These are phyloP conservation scores for Solanum gandarillasii DNA, from an alignment of 257 asterid species.

Conservation along the genomic window DNA sequence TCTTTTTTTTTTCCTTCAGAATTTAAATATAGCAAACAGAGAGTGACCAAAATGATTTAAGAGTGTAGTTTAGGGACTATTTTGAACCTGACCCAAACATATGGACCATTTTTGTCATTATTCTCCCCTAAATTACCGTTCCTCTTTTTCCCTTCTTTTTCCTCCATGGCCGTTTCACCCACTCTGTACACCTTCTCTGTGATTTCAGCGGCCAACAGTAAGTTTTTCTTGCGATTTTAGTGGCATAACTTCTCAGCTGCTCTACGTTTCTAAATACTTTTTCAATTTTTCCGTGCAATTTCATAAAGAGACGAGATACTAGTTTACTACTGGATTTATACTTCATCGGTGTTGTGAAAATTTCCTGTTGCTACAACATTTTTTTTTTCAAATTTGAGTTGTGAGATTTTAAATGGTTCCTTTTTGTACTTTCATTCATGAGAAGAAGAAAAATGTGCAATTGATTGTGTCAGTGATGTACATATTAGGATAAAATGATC, in stretches of 20 bases:
- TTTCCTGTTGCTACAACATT: not conserved
- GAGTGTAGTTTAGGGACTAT: not conserved
- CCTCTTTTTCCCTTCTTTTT: not conserved
- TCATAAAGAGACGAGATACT: not conserved
- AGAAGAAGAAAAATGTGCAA: not conserved
- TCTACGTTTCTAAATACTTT: not conserved
- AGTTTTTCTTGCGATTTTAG: not conserved
- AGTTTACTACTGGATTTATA: not conserved
- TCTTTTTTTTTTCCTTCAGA: not conserved
- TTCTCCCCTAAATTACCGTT: not conserved
- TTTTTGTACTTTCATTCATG: not conserved
- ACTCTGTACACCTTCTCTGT: not conserved
- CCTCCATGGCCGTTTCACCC: not conserved
- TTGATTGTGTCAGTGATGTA: not conserved
- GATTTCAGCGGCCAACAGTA: not conserved
- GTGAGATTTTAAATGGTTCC: not conserved
- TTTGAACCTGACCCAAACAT: not conserved
- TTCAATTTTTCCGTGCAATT: not conserved
- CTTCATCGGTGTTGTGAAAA: not conserved
- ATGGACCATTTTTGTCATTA: not conserved
- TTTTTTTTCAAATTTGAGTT: not conserved
- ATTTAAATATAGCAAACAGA: not conserved
- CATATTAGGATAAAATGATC: not conserved
- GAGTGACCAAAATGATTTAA: not conserved
- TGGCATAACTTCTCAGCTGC: not conserved